phyloP scores from a whole-genome alignment of 176 grass and related monocot species.

The Coix lacrymajobi region DNA sequence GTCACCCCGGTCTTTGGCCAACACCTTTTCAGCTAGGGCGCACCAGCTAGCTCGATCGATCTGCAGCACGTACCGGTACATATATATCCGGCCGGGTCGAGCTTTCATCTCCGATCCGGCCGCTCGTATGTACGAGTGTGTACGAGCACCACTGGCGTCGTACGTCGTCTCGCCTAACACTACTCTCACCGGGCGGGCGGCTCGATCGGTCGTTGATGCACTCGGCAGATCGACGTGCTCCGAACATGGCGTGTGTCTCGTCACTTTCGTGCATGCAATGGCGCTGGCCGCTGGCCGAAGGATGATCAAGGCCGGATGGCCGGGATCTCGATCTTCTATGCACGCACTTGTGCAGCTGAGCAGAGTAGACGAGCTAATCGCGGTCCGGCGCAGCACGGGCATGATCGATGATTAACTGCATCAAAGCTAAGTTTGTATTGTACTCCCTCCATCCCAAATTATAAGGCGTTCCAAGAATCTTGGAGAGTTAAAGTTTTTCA shows the following conservation, averaged over 20 bases:
- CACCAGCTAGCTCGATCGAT: neutral
- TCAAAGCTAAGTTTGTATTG: too few species aligned
- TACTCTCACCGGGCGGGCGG: neutral
- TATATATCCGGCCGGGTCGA: neutral
- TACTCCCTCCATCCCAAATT: too few species aligned
- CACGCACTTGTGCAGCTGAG: too few species aligned
- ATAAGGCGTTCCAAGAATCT: too few species aligned
- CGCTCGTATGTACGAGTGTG: too few species aligned
- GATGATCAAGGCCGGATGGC: too few species aligned
- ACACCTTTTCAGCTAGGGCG: neutral
- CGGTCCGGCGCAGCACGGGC: too few species aligned
- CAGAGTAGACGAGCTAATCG: too few species aligned
- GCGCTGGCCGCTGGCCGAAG: neutral
- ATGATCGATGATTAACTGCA: too few species aligned
- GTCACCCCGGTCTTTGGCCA: neutral
- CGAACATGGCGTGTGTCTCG: neutral
- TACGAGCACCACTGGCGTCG: neutral
- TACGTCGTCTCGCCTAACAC: neutral
- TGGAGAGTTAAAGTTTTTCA: too few species aligned
- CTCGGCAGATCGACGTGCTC: neutral
- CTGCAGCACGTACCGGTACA: neutral
- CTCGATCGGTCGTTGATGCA: neutral
- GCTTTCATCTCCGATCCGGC: neutral
- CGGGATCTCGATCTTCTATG: too few species aligned
- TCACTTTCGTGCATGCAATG: neutral